A percentile compares a stretch with the other conserved stretches of the same genome.
phyloP scores from a whole-genome alignment of 2,329 filamentous ascomycete genomes.

The Penicillium sp. region DNA sequence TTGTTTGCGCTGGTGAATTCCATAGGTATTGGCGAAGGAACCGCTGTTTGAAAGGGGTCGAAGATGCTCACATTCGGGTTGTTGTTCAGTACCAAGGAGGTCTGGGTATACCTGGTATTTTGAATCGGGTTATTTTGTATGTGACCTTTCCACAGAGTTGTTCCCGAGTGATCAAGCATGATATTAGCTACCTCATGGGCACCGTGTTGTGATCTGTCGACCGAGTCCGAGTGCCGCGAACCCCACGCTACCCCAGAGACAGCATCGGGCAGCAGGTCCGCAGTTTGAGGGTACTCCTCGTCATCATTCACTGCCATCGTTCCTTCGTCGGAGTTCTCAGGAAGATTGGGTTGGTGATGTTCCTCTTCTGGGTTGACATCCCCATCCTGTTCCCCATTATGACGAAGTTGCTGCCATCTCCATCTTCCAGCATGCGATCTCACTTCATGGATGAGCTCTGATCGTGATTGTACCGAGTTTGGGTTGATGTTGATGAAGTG shows the following conservation, averaged over 20 bases:
- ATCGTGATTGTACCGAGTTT: background rate
- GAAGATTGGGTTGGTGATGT: background rate
- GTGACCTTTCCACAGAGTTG: too few species aligned
- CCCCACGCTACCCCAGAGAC: too few species aligned
- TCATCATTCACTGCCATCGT: background rate
- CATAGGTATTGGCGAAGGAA: conserved; percentile 1
- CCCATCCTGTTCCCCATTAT: background rate
- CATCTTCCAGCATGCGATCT: conserved; percentile 10
- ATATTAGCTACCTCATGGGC: too few species aligned
- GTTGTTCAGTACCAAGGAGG: background rate
- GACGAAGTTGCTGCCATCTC: conserved; percentile 5
- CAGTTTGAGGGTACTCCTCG: background rate
- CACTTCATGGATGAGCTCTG: conserved; percentile 4
- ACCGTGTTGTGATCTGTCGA: too few species aligned
- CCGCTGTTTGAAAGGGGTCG: conserved; percentile 9
- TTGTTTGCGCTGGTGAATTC: conserved; percentile 3
- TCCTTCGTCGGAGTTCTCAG: background rate
- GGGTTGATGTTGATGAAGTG: conserved; percentile 9
- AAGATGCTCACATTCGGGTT: background rate
- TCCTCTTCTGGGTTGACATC: background rate
- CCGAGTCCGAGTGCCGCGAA: too few species aligned
- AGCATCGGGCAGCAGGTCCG: too few species aligned
- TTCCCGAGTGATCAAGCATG: too few species aligned
- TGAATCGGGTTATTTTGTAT: too few species aligned
- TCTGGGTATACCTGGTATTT: background rate